phyloP scores from a whole-genome alignment of 2,329 filamentous ascomycete species.

The Colletotrichum filicis region DNA sequence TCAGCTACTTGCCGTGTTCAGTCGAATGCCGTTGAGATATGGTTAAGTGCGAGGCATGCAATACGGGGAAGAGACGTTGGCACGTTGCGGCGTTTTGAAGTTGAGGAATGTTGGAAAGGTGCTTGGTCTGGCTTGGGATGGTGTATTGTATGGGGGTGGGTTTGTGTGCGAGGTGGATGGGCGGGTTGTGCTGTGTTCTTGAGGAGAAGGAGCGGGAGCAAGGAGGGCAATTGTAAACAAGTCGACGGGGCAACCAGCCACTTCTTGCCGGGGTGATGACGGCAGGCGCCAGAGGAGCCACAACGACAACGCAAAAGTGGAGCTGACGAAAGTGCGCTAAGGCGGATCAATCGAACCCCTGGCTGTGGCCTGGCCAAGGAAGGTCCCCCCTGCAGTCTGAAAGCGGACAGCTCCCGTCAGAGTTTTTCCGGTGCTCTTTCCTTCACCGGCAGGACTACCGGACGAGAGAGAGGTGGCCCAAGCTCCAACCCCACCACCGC shows the following conservation, averaged over 20 bases:
- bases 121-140: constrained; percentile 17
- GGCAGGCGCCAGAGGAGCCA: constrained; percentile 26
- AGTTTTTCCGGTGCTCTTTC: constrained; percentile 28
- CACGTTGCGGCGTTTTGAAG: constrained; percentile 26
- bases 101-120: constrained; percentile 33
- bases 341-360: constrained; percentile 29
- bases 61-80: constrained; percentile 21
- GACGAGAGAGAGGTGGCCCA: constrained; percentile 3
- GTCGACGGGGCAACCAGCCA: constrained; percentile 40
- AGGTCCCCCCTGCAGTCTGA: neutral
- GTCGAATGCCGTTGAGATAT: constrained; percentile 28
- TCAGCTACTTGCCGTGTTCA: constrained; percentile 11
- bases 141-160: constrained; percentile 33
- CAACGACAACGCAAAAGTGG: constrained; percentile 24
- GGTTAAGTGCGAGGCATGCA: constrained; percentile 12
- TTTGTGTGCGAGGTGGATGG: constrained; percentile 35
- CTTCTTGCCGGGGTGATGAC: constrained; percentile 36
- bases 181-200: constrained; percentile 36
- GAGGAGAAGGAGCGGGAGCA: constrained; percentile 34
- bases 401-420: neutral
- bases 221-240: constrained; percentile 39
- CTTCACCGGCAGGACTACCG: neutral
- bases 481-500: constrained; percentile 28
- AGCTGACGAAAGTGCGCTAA: neutral
- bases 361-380: constrained; percentile 9